phyloP scores from a whole-genome alignment of 2,329 filamentous ascomycete species.

The Ascochyta fabae region DNA sequence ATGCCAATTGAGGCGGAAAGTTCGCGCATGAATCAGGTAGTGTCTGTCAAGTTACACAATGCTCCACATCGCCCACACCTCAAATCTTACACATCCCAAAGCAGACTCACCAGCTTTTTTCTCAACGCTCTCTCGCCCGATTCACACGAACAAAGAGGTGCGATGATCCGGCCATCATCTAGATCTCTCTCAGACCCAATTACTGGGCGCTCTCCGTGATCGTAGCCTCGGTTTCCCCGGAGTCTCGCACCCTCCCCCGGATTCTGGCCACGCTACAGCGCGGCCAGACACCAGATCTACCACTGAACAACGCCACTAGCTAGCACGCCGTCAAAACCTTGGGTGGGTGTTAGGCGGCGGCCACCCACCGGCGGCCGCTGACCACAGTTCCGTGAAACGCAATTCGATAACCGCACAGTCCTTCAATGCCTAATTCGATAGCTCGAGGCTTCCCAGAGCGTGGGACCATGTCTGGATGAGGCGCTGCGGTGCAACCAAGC shows the following conservation, averaged over 20 bases:
- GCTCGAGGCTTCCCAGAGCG: not conserved
- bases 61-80: slow-evolving; percentile 3
- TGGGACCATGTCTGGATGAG: slow-evolving; percentile 6
- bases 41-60: slow-evolving; percentile 6
- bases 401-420: slow-evolving; percentile 12
- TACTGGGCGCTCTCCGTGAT: not conserved
- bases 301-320: slow-evolving; percentile 7
- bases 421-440: slow-evolving; percentile 12
- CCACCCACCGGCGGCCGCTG: slow-evolving; percentile 4
- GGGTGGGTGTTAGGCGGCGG: not conserved
- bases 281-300: slow-evolving; percentile 12
- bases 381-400: slow-evolving; percentile 1
- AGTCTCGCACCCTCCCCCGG: slow-evolving; percentile 8
- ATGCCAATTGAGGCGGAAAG: not conserved
- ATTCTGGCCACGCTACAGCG: slow-evolving; percentile 8
- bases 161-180: not conserved
- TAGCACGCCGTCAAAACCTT: not conserved
- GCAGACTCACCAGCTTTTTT: slow-evolving; percentile 8
- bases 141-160: slow-evolving; percentile 6
- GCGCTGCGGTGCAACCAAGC: slow-evolving; percentile 11
- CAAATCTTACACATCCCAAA: slow-evolving; percentile 8
- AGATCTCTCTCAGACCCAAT: not conserved
- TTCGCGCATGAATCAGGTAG: slow-evolving; percentile 12
- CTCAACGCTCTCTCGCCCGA: not conserved
- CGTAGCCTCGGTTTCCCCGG: slow-evolving; percentile 13